Percentiles rank a stretch among this genome's conserved stretches.
These are phyloP conservation scores for Gossypium herbaceum DNA, from an alignment of 345 rosid species.

Conservation along the genomic window DNA sequence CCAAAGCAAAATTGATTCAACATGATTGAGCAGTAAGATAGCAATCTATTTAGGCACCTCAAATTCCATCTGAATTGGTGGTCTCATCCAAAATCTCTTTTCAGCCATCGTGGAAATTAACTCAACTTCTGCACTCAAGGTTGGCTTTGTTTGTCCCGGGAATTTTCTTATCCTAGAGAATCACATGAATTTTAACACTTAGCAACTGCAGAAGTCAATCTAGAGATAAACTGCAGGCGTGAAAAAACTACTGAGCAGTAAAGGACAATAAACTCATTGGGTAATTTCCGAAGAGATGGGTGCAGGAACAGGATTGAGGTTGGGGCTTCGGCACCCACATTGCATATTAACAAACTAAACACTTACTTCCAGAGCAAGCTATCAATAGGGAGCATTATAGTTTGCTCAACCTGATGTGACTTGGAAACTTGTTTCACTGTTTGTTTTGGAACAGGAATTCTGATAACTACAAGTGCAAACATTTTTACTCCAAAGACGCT, in stretches of 20 bases:
- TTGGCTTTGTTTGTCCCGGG: slow-evolving; percentile 95
- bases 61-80: slow-evolving; percentile 98
- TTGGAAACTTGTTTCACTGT: slow-evolving; percentile 95
- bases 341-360: background rate
- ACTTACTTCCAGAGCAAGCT: slow-evolving; percentile 99
- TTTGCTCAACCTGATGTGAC: slow-evolving; percentile 93
- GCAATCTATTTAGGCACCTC: slow-evolving; percentile 48
- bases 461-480: slow-evolving; percentile 97
- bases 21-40: background rate
- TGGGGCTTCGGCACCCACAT: background rate
- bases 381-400: slow-evolving; percentile 85
- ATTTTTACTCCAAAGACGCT: slow-evolving; percentile 96
- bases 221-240: background rate
- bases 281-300: background rate
- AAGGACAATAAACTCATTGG: background rate
- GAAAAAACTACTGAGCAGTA: background rate
- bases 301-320: background rate
- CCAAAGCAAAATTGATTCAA: background rate
- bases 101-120: slow-evolving; percentile 88
- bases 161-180: slow-evolving; percentile 78
- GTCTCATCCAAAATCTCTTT: slow-evolving; percentile 90
- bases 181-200: background rate
- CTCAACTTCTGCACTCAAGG: slow-evolving; percentile 94
- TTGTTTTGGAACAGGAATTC: slow-evolving; percentile 96
- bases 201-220: slow-evolving; percentile 7